phyloP scores from a whole-genome alignment of 2,329 filamentous ascomycete genomes.

The Salinomyces thailandicus region DNA sequence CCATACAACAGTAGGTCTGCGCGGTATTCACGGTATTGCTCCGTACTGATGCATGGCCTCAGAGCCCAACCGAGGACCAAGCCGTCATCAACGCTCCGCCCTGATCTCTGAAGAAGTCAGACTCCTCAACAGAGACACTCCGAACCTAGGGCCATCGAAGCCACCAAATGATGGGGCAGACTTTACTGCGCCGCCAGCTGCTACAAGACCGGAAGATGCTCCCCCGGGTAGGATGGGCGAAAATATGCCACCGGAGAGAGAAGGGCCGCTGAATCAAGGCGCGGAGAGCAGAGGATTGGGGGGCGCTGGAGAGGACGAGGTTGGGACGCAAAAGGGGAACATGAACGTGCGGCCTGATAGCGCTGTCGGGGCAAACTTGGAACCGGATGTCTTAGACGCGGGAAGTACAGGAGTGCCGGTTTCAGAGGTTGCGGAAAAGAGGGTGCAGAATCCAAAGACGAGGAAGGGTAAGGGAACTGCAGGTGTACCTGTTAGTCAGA shows the following conservation, averaged over 20 bases:
- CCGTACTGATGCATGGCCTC: not conserved
- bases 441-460: not conserved
- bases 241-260: conserved; percentile 10
- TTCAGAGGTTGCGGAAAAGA: not conserved
- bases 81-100: conserved; percentile 18
- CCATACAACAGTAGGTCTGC: conserved; percentile 9
- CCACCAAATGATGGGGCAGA: conserved; percentile 7
- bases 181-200: conserved; percentile 1
- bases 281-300: not conserved
- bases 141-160: conserved; percentile 6
- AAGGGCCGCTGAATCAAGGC: conserved; percentile 16
- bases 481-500: no score
- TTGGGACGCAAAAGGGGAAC: not conserved
- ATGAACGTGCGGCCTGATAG: not conserved
- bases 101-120: conserved; percentile 19
- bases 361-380: not conserved
- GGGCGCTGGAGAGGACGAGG: not conserved
- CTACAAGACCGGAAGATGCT: conserved; percentile 2
- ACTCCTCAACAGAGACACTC: conserved; percentile 14
- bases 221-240: conserved; percentile 14
- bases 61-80: conserved; percentile 14
- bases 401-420: not conserved
- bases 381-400: not conserved
- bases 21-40: not conserved
- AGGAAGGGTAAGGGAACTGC: no score